phyloP scores from a whole-genome alignment of 108 stramenopile genomes.

The Pseudonitzschia multiseries region DNA sequence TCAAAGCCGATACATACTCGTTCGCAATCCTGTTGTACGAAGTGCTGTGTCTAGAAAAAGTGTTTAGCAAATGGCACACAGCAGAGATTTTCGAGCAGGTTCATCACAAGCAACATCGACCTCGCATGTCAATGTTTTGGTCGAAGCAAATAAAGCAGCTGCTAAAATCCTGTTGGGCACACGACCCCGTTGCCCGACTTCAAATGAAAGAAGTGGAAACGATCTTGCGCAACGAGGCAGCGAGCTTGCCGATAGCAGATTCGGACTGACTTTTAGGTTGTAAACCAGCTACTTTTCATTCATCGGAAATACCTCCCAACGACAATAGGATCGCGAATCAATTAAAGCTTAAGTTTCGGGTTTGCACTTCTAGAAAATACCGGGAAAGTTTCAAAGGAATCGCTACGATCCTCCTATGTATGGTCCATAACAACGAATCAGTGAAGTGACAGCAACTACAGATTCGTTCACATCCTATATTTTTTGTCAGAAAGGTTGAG shows the following conservation, averaged over 20 bases:
- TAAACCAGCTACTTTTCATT: not conserved
- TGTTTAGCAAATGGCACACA: constrained; percentile 26
- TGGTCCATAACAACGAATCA: too few relatives aligned
- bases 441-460: too few relatives aligned
- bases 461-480: too few relatives aligned
- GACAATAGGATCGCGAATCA: not conserved
- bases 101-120: constrained; percentile 22
- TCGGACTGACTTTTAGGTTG: not conserved
- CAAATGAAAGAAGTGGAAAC: constrained; percentile 30
- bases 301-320: not conserved
- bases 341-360: too few relatives aligned
- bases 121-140: constrained; percentile 36
- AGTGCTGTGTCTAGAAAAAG: constrained; percentile 35
- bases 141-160: constrained; percentile 25
- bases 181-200: constrained; percentile 24
- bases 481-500: too few relatives aligned
- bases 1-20: constrained; percentile 55
- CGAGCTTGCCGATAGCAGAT: not conserved
- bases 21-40: constrained; percentile 51
- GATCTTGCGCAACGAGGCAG: constrained; percentile 5
- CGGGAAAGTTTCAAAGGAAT: too few relatives aligned
- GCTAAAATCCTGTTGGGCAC: constrained; percentile 36
- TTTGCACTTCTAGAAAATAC: too few relatives aligned
- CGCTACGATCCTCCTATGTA: too few relatives aligned
- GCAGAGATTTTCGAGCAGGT: constrained; percentile 23